A percentile compares a stretch with the other conserved stretches of the same genome.
Evolutionary conservation across 768 basidiomycete species (phyloP).

Genomic region (Leccinellum rugosiceps): DNA sequence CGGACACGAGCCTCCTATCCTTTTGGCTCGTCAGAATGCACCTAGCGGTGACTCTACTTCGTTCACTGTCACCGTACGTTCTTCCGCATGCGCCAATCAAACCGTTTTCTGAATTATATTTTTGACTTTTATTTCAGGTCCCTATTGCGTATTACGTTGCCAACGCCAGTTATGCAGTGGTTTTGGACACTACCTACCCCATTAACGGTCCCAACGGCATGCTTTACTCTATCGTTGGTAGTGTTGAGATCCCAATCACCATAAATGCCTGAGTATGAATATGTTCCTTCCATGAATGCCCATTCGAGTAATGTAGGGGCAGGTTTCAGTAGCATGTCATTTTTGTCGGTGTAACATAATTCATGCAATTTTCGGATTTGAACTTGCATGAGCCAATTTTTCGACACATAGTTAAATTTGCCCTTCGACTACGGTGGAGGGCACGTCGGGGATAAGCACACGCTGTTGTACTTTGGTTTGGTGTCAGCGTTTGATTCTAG

Average conservation of each 20-base stretch:
- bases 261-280: slow-evolving; percentile 17
- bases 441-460: no score
- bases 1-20: slow-evolving; percentile 30
- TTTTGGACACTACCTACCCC: slow-evolving; percentile 24
- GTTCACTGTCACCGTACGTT: neutral
- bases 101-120: slow-evolving; percentile 1
- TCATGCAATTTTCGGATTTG: no score
- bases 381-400: no score
- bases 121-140: slow-evolving; percentile 13
- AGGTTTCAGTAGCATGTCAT: no score
- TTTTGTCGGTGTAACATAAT: no score
- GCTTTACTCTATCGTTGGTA: neutral
- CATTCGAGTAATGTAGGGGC: neutral
- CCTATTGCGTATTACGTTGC: slow-evolving; percentile 21
- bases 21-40: slow-evolving; percentile 7
- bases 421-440: no score
- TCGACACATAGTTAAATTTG: no score
- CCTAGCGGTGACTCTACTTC: neutral
- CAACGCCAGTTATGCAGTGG: slow-evolving; percentile 11
- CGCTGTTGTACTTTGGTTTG: no score
- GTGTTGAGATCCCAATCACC: slow-evolving; percentile 21
- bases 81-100: neutral
- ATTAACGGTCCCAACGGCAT: slow-evolving; percentile 9
- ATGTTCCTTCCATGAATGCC: neutral
- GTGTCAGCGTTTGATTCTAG: no score